Base-by-base conservation (phyloP, 129 eudicot genomes). In the Heracleum sosnowskyi region DNA sequence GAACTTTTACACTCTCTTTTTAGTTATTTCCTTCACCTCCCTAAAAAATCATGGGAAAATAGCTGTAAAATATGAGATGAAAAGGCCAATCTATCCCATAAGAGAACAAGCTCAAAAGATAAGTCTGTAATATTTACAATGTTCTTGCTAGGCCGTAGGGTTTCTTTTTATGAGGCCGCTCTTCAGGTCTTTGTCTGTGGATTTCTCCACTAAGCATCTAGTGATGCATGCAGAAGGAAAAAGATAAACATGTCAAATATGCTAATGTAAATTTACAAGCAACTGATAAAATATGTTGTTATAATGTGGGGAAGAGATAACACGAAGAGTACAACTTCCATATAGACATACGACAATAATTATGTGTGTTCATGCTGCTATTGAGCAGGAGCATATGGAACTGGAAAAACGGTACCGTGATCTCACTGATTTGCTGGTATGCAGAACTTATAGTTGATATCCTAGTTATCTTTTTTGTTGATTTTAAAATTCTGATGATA, bases 331-430 rank as follows among this genome's bases (percentile, higher is more conserved):
- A 24, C 64, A 55, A 24, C 64, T 7, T 24, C 62, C 13, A 24
- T 24, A 55, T 53, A 55, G 26, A 55, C 3, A 12, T 24, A 22
- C 10, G 37, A 11, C 70, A 62, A 28, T 63, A 82, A 63, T 36
- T 28, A 28, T 62, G 31, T 55, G 75, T 74, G 71, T 77, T 46
- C 35, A 79, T 31, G 36, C 62, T 84, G 73, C 55, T 53, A 79
- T 49, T 81, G 80, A 45, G 76, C 88, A 96, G 99, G 99, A 92
- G 84, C 99, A 96, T 82, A 85, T 90, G 96, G 99, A 96, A 81
- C 92, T 96, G 80, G 99, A 96, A 81, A 96, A 96, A 83, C 91
- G 97, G 64, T 96, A 96, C 81, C 90, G 97, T 35, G 97, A 92
- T 86, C 88, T 96, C 79, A 96, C 99, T 53, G 99, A 96, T 88